Base-by-base conservation (phyloP, 2,329 filamentous ascomycete species). In the Didymella pomorum region DNA sequence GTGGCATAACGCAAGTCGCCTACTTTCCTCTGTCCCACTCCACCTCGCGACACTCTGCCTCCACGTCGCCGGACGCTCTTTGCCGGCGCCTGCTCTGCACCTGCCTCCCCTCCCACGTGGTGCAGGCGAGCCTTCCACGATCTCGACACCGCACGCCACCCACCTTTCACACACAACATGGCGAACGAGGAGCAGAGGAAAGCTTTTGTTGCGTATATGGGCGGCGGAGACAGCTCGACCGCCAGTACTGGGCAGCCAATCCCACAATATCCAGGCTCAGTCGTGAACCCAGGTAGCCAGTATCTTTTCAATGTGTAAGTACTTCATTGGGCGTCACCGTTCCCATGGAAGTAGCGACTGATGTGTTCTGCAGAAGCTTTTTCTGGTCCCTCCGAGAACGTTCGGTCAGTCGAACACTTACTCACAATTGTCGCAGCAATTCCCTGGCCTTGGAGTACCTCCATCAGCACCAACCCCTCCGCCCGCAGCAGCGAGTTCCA, bases 161-260 rank as follows among this genome's bases (percentile, higher is more conserved):
- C 45, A 63, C 64, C 47, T 61, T 57, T 69, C 65, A 41, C 59
- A 48, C 54, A 39, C 58, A 64, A 42, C 43, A 72, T 72, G 71
- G 67, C 67, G 26, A 69, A 68, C 52, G 71, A 72, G 41, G 72
- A 74, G 59, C 69, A 73, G 50, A 58, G 65, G 51, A 67, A 63
- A 48, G 71, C 71, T 7, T 75, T 72, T 56, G 64, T 65, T 35
- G 65, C 68, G 48, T 74, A 72, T 52, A 73, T 75, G 71, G 65
- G 70, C 59, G 62, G 53, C 20, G 44, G 58, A 18, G 33, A 35
- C 25, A 44, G 42, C 29, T 58, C 56, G 51, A 51, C 50, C 4
- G 48, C 44, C 52, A 62, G 47, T 29, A 46, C 49, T 54, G 57
- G 55, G 47, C 65, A 66, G 54, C 54, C 67, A 51, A 51, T 63